Percentiles rank a stretch among this genome's conserved stretches.
These are phyloP conservation scores for Agrocybe pediades DNA, from an alignment of 768 basidiomycete genomes.

Conservation along the genomic window DNA sequence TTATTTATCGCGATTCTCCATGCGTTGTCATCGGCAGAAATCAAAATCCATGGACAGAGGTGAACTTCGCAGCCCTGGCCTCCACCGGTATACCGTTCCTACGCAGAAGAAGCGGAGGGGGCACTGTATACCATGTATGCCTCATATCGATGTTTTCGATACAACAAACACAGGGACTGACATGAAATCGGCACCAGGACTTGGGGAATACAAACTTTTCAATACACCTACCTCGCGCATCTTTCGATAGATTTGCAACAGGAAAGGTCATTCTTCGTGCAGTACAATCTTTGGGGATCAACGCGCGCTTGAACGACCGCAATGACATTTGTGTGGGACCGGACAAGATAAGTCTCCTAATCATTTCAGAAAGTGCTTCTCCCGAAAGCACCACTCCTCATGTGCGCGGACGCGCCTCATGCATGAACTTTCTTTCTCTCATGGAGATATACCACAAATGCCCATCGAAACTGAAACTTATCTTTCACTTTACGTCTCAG, in stretches of 20 bases:
- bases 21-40: conserved; percentile 95
- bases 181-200: conserved; percentile 55
- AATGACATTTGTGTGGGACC: conserved; percentile 87
- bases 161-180: not conserved
- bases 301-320: conserved; percentile 82
- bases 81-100: conserved; percentile 68
- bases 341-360: conserved; percentile 77
- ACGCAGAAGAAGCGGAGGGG: conserved; percentile 87
- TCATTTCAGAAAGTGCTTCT: not conserved
- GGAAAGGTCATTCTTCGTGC: conserved; percentile 79
- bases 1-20: conserved; percentile 85
- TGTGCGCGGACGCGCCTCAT: too few relatives aligned
- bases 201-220: conserved; percentile 97
- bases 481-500: conserved; percentile 71
- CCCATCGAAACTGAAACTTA: conserved; percentile 9
- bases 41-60: conserved; percentile 99
- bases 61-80: conserved; percentile 68
- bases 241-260: conserved; percentile 80
- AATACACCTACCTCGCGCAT: conserved; percentile 79
- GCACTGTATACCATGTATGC: conserved; percentile 93
- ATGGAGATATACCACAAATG: too few relatives aligned
- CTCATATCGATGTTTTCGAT: not conserved
- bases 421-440: too few relatives aligned
- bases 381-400: too few relatives aligned
- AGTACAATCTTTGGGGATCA: conserved; percentile 71